Evolutionary conservation across 2,329 filamentous ascomycete genomes (phyloP).

Genomic region (Diplodia corticola): DNA sequence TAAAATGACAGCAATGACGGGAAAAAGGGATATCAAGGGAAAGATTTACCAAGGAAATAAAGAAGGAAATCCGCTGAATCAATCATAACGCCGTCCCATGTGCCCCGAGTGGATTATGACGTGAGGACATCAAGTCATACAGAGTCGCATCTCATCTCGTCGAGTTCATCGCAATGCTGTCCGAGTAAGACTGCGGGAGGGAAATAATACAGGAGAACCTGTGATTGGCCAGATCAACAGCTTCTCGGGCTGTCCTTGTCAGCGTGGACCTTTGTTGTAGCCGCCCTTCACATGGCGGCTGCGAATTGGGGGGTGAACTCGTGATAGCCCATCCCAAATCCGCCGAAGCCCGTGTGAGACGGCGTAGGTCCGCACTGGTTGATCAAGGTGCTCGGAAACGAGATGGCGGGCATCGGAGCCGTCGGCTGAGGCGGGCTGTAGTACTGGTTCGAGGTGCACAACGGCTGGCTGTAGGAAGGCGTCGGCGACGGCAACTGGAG

Average conservation of each 20-base stretch:
- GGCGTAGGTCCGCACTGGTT: conserved; percentile 76
- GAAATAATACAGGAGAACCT: conserved; percentile 4
- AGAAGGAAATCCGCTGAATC: conserved; percentile 44
- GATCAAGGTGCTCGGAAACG: conserved; percentile 82
- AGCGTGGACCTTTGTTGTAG: conserved; percentile 48
- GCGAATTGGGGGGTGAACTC: conserved; percentile 72
- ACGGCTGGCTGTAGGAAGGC: conserved; percentile 77
- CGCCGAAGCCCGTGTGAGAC: conserved; percentile 62
- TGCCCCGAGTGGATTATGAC: conserved; percentile 35
- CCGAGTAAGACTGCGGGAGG: conserved; percentile 37
- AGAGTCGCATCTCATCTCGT: conserved; percentile 41
- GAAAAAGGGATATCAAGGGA: conserved; percentile 45
- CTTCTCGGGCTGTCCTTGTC: conserved; percentile 24
- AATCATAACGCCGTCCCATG: conserved; percentile 59
- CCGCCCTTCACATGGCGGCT: conserved; percentile 82
- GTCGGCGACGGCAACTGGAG: conserved; percentile 73
- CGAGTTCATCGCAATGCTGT: conserved; percentile 41
- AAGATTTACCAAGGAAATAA: conserved; percentile 42
- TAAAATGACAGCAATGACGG: conserved; percentile 47
- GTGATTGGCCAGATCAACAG: conserved; percentile 47
- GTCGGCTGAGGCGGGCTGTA: conserved; percentile 77
- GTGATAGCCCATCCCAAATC: conserved; percentile 79
- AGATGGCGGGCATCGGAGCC: conserved; percentile 72
- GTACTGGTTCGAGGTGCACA: conserved; percentile 68
- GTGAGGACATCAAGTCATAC: conserved; percentile 47